phyloP scores from a whole-genome alignment of 2,329 filamentous ascomycete genomes.

The Beauveria medogensis region DNA sequence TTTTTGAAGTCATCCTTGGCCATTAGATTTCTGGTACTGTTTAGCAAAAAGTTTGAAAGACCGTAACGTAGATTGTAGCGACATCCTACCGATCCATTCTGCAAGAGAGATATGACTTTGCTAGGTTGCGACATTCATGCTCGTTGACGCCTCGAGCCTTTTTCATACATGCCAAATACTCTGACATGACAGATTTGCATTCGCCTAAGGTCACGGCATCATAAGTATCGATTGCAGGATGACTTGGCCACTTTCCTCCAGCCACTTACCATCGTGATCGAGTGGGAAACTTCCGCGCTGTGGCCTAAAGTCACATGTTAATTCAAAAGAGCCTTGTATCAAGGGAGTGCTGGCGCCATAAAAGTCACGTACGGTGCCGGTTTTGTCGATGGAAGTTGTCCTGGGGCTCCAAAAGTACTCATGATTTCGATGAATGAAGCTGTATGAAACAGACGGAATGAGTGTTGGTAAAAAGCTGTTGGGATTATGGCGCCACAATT shows the following conservation, averaged over 20 bases:
- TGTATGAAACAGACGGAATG: conserved; percentile 1
- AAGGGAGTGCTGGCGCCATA: not conserved
- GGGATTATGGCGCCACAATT: conserved; percentile 6
- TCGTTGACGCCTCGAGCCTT: conserved; percentile 77
- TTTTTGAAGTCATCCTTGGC: conserved; percentile 93
- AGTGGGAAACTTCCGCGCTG: conserved; percentile 94
- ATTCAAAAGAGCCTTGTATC: not conserved
- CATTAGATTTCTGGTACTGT: conserved; percentile 76
- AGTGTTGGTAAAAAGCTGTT: not conserved
- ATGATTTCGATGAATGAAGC: conserved; percentile 24
- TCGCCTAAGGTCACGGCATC: conserved; percentile 51
- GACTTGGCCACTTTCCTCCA: not conserved
- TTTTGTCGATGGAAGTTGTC: conserved; percentile 56
- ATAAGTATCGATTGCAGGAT: not conserved
- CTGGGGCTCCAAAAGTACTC: conserved; percentile 64
- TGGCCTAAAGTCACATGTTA: conserved; percentile 45
- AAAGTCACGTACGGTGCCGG: conserved; percentile 52
- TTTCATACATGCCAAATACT: conserved; percentile 83
- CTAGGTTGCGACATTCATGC: conserved; percentile 72
- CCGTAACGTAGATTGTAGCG: not conserved
- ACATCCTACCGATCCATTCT: conserved; percentile 79
- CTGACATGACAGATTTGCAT: conserved; percentile 81
- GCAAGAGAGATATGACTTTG: conserved; percentile 83
- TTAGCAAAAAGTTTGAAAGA: not conserved
- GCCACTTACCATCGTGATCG: conserved; percentile 65